Evolutionary conservation across 192 early-diverging fungal genomes (phyloP).

Genomic region (Powellomyces hirtus): DNA sequence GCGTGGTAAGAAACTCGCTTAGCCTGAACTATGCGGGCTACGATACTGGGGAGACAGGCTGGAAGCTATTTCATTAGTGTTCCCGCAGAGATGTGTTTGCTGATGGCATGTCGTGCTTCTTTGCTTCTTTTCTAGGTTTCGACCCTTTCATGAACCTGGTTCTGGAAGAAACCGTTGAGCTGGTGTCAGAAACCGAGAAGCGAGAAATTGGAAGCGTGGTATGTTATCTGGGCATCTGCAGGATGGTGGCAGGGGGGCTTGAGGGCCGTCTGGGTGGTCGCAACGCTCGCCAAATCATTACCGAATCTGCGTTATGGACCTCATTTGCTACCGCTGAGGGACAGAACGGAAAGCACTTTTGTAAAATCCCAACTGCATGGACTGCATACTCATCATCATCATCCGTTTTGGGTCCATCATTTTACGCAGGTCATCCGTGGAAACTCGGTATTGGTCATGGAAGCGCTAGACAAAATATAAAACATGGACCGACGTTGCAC

Average conservation of each 20-base stretch:
- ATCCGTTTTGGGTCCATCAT: background rate
- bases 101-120: background rate
- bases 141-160: constrained; percentile 99
- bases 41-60: no score
- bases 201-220: constrained; percentile 87
- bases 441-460: constrained; percentile 55
- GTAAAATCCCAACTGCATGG: no score
- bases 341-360: no score
- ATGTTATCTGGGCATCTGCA: constrained; percentile 5
- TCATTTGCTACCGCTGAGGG: no score
- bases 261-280: background rate
- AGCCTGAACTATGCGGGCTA: no score
- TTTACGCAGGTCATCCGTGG: constrained; percentile 54
- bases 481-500: no score
- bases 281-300: background rate
- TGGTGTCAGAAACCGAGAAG: constrained; percentile 64
- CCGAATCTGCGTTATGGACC: no score
- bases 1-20: constrained; percentile 62
- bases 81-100: background rate
- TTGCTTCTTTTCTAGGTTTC: constrained; percentile 56
- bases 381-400: background rate
- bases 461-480: constrained; percentile 51
- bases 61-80: no score
- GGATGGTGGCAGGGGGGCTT: background rate
- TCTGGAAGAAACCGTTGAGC: constrained; percentile 88